These are phyloP conservation scores for Alternaria viburni DNA, from an alignment of 2,329 filamentous ascomycete species.

Conservation along the genomic window DNA sequence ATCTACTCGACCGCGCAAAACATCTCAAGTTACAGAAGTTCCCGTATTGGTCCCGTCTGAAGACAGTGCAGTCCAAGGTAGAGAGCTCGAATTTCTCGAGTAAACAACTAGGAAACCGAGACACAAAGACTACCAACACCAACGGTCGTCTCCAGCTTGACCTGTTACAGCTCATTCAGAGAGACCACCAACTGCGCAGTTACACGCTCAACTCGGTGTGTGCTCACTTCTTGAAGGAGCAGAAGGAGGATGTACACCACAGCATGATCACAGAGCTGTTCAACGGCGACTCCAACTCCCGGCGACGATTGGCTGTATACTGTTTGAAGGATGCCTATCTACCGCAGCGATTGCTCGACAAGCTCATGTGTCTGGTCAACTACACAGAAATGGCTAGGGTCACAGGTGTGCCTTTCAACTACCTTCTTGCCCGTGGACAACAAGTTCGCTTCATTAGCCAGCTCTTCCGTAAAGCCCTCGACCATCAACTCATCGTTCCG, in stretches of 20 bases:
- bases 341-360: slow-evolving; percentile 93
- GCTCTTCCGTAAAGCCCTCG: slow-evolving; percentile 90
- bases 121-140: slow-evolving; percentile 92
- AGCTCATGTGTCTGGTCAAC: slow-evolving; percentile 97
- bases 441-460: slow-evolving; percentile 99
- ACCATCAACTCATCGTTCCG: slow-evolving; percentile 93
- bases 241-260: slow-evolving; percentile 98
- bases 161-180: slow-evolving; percentile 89
- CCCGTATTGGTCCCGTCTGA: slow-evolving; percentile 85
- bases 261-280: slow-evolving; percentile 99
- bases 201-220: slow-evolving; percentile 98
- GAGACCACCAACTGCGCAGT: slow-evolving; percentile 92
- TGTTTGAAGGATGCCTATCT: slow-evolving; percentile 97
- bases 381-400: slow-evolving; percentile 99
- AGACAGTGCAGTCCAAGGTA: slow-evolving; percentile 70
- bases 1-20: slow-evolving; percentile 85
- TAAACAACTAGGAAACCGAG: slow-evolving; percentile 97
- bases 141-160: slow-evolving; percentile 93
- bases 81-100: slow-evolving; percentile 90
- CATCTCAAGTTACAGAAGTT: slow-evolving; percentile 82
- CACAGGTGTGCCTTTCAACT: slow-evolving; percentile 97
- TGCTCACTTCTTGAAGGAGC: slow-evolving; percentile 91
- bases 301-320: slow-evolving; percentile 89
- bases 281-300: slow-evolving; percentile 92
- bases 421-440: slow-evolving; percentile 86